Percentiles rank a stretch among this genome's conserved stretches.
These are phyloP conservation scores for Debaryomycetaceae sp. DNA, from an alignment of 1,139 yeast genomes.

Conservation along the genomic window DNA sequence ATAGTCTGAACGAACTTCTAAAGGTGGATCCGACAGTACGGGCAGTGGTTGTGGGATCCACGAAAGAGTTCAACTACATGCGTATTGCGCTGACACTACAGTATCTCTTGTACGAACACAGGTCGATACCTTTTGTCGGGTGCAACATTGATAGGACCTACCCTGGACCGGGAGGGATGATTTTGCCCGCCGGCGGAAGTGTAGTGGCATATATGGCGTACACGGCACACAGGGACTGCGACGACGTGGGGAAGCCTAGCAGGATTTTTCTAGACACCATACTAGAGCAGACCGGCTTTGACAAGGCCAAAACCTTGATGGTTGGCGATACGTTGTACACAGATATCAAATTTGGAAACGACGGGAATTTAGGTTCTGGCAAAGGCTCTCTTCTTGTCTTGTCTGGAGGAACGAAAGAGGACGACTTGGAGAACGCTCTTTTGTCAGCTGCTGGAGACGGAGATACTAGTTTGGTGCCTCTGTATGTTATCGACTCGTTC, in stretches of 20 bases:
- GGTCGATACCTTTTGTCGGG: constrained; percentile 36
- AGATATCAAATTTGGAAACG: constrained; percentile 43
- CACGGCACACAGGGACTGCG: constrained; percentile 29
- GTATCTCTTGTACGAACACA: constrained; percentile 31
- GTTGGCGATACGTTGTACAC: constrained; percentile 44
- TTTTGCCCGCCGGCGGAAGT: constrained; percentile 43
- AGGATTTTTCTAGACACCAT: constrained; percentile 28
- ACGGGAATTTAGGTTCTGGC: constrained; percentile 30
- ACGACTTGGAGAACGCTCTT: constrained; percentile 19
- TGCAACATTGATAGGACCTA: constrained; percentile 40
- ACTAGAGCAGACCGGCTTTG: constrained; percentile 24
- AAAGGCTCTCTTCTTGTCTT: constrained; percentile 33
- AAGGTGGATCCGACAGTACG: constrained; percentile 36
- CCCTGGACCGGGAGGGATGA: constrained; percentile 38
- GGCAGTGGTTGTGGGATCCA: constrained; percentile 42
- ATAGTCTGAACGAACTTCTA: constrained; percentile 45
- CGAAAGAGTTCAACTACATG: constrained; percentile 36
- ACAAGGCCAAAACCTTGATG: constrained; percentile 30
- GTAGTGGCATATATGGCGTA: constrained; percentile 38
- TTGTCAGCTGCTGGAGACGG: constrained; percentile 9
- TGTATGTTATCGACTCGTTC: constrained; percentile 27
- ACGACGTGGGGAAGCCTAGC: constrained; percentile 42
- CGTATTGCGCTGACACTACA: constrained; percentile 38
- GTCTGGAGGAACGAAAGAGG: constrained; percentile 33
- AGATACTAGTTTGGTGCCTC: constrained; percentile 25